These are phyloP conservation scores for Macrophomina pseudophaseolina DNA, from an alignment of 2,329 filamentous ascomycete species.

Conservation along the genomic window DNA sequence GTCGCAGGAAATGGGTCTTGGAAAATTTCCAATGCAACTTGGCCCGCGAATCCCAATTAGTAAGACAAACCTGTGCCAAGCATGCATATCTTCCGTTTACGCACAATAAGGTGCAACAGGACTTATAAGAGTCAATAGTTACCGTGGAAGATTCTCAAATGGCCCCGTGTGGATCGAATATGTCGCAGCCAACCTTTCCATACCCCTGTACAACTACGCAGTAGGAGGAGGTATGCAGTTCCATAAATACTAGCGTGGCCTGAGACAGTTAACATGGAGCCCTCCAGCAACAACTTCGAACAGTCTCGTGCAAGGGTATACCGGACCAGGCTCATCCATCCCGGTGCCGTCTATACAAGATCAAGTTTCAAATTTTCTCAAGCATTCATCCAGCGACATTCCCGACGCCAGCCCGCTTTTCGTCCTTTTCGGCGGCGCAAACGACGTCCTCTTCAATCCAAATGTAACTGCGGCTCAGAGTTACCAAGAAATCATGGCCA, in stretches of 20 bases:
- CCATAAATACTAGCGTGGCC: too few species aligned
- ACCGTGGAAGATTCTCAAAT: background rate
- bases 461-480: background rate
- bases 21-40: background rate
- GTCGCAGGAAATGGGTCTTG: background rate
- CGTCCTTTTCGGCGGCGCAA: constrained; percentile 2
- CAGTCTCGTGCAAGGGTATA: constrained; percentile 1
- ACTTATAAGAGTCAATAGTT: background rate
- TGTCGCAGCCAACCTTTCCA: background rate
- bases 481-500: background rate
- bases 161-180: constrained; percentile 8
- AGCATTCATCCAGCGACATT: background rate
- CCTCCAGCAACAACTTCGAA: background rate
- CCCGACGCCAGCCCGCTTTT: background rate
- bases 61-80: background rate
- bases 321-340: background rate
- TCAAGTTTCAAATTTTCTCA: background rate
- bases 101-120: too few species aligned
- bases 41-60: background rate
- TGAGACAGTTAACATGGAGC: background rate
- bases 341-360: background rate
- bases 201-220: background rate
- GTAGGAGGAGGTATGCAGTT: background rate
- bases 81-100: background rate
- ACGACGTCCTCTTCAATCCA: constrained; percentile 2